Conservation (phyloP, 2,329 filamentous ascomycete species). For the Aspergillus pseudoglaucus region DNA sequence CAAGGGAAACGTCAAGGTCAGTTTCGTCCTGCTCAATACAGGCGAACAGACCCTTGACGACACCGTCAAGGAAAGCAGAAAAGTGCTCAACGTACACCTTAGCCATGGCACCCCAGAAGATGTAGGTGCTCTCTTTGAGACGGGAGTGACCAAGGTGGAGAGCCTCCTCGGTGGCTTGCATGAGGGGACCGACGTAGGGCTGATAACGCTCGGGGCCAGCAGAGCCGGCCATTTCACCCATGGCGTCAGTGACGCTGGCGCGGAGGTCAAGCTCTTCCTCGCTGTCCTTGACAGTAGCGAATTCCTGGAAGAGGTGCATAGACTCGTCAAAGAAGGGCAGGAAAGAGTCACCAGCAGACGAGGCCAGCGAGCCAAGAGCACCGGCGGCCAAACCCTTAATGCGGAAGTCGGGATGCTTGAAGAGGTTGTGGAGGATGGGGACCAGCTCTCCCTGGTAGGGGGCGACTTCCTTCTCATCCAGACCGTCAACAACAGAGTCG, state of each 20-base stretch:
- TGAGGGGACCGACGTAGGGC: slow-evolving; percentile 82
- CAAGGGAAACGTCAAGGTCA: slow-evolving; percentile 69
- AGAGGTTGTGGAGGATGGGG: slow-evolving; percentile 73
- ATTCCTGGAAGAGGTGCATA: slow-evolving; percentile 82
- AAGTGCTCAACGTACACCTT: slow-evolving; percentile 77
- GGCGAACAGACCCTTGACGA: slow-evolving; percentile 58
- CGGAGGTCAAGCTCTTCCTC: slow-evolving; percentile 87
- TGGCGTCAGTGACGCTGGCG: slow-evolving; percentile 82
- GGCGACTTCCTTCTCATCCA: slow-evolving; percentile 69
- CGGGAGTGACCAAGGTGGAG: slow-evolving; percentile 81
- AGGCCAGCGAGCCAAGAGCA: slow-evolving; percentile 84
- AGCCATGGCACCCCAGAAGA: slow-evolving; percentile 89
- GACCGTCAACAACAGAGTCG: slow-evolving; percentile 79
- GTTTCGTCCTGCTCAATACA: slow-evolving; percentile 86
- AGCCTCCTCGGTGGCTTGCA: slow-evolving; percentile 88
- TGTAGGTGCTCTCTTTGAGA: slow-evolving; percentile 92
- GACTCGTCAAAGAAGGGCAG: slow-evolving; percentile 85
- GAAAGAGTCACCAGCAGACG: slow-evolving; percentile 75
- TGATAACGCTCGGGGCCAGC: slow-evolving; percentile 83
- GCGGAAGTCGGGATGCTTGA: slow-evolving; percentile 77
- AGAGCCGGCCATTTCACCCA: slow-evolving; percentile 85
- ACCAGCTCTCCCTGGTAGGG: slow-evolving; percentile 78
- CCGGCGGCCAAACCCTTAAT: slow-evolving; percentile 85
- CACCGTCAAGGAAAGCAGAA: slow-evolving; percentile 41
- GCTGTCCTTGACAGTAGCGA: slow-evolving; percentile 76